Base-by-base conservation (phyloP, 1,284 basidiomycete species). In the Ustilago hordei region DNA sequence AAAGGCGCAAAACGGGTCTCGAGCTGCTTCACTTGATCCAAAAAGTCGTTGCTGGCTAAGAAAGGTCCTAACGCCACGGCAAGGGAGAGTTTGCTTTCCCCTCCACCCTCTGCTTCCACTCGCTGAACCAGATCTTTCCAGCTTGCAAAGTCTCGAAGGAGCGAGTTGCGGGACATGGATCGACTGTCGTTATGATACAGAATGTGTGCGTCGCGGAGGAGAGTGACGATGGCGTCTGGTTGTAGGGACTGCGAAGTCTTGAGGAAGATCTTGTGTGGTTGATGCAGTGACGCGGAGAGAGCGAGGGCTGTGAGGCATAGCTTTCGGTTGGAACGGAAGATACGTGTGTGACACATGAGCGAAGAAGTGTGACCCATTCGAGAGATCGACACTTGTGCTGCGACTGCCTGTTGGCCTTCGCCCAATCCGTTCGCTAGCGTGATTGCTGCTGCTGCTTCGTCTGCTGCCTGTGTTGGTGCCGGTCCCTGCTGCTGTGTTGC, bases 121-220 rank as follows among this genome's bases (percentile, higher is more conserved):
- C 81, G 71, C 60, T 84, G 78, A 9, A 75, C 71, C 11, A 84
- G 75, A 54, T 84, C 82, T 38, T 82, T 81, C 82, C 82, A 84
- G 43, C 77, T 75, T 31, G 66, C 65, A 69, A 79, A 82, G 38
- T 84, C 82, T 31, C 82, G 76, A 39, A 82, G 70, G 35, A 81
- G 52, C 54, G 75, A 82, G 61, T 60, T 63, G 17, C 61, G 62
- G 17, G 70, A 70, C 60, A 79, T 70, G 31, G 75, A 72, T 12
- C 65, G 55, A 8, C 62, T 55, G 54, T 73, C 65, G 36, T 77
- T 77, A 54, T 77, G 74, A 36, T 76, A 83, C 8, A 84, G 61
- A 32, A 72, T 78, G 58, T 82, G 75, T 12, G 75, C 82, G 41
- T 84, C 82, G 41, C 77, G 77, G 43, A 84, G 64, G 23, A 84